A percentile compares a stretch with the other conserved stretches of the same genome.
These are phyloP conservation scores for Penicillium hordei DNA, from an alignment of 2,329 filamentous ascomycete genomes.

Conservation along the genomic window DNA sequence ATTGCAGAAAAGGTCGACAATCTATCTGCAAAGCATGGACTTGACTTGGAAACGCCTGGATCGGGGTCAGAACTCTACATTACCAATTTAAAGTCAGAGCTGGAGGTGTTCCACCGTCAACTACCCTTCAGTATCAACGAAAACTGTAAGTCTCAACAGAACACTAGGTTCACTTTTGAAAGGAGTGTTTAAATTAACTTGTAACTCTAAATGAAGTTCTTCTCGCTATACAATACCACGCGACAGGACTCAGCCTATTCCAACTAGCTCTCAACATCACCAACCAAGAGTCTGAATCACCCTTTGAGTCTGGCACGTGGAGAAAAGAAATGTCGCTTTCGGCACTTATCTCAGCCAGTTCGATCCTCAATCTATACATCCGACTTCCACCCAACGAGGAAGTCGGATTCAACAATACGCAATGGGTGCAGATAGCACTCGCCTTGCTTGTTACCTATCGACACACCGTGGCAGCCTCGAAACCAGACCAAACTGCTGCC, in stretches of 20 bases:
- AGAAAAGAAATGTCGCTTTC: background rate
- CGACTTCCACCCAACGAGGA: background rate
- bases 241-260: background rate
- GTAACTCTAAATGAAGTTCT: background rate
- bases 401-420: constrained; percentile 1
- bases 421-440: background rate
- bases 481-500: background rate
- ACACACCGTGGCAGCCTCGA: background rate
- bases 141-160: background rate
- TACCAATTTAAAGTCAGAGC: background rate
- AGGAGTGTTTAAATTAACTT: background rate
- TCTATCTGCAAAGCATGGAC: background rate
- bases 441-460: background rate
- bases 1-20: background rate
- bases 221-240: background rate
- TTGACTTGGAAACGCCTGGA: background rate
- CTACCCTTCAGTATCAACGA: background rate
- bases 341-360: background rate
- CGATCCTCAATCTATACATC: background rate
- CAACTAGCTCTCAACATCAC: background rate
- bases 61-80: background rate
- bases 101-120: background rate
- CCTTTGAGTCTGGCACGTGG: background rate
- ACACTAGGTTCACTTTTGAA: background rate
- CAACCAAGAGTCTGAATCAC: background rate